Percentiles rank a stretch among this genome's conserved stretches.
Conservation (phyloP, 805 yeast genomes). For the Henningerozyma blattae region DNA sequence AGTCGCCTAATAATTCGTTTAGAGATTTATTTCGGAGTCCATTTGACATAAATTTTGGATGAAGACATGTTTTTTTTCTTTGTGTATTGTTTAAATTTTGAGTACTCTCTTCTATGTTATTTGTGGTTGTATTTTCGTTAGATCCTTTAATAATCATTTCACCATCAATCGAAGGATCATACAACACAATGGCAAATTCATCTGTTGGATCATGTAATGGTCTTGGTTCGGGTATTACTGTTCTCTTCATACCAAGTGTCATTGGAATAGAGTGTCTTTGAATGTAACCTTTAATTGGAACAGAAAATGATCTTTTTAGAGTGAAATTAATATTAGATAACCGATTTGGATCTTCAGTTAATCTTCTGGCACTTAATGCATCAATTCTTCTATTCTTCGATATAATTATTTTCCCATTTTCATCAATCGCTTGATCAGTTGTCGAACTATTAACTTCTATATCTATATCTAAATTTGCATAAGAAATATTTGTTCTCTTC, state of each 20-base stretch:
- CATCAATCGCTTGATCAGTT: slow-evolving; percentile 9
- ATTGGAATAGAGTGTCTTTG: slow-evolving; percentile 47
- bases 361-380: slow-evolving; percentile 48
- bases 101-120: slow-evolving; percentile 18
- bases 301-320: slow-evolving; percentile 39
- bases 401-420: slow-evolving; percentile 22
- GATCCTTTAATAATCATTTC: slow-evolving; percentile 17
- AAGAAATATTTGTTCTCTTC: slow-evolving; percentile 25
- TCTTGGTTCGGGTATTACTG: slow-evolving; percentile 62
- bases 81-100: slow-evolving; percentile 13
- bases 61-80: slow-evolving; percentile 18
- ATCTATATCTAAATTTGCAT: slow-evolving; percentile 28
- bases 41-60: slow-evolving; percentile 20
- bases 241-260: slow-evolving; percentile 71
- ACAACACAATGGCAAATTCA: slow-evolving; percentile 86
- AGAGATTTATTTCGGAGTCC: slow-evolving; percentile 43
- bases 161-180: slow-evolving; percentile 89
- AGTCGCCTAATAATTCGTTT: slow-evolving; percentile 69
- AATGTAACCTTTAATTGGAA: slow-evolving; percentile 41
- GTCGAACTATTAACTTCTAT: slow-evolving; percentile 10
- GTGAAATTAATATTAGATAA: slow-evolving; percentile 28
- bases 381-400: slow-evolving; percentile 32
- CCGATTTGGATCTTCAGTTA: slow-evolving; percentile 28
- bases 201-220: slow-evolving; percentile 93
- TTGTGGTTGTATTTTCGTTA: slow-evolving; percentile 8